Percentiles rank a stretch among this genome's conserved stretches.
Conservation (phyloP, 2,329 filamentous ascomycete genomes). For the Cladosporium sp. region DNA sequence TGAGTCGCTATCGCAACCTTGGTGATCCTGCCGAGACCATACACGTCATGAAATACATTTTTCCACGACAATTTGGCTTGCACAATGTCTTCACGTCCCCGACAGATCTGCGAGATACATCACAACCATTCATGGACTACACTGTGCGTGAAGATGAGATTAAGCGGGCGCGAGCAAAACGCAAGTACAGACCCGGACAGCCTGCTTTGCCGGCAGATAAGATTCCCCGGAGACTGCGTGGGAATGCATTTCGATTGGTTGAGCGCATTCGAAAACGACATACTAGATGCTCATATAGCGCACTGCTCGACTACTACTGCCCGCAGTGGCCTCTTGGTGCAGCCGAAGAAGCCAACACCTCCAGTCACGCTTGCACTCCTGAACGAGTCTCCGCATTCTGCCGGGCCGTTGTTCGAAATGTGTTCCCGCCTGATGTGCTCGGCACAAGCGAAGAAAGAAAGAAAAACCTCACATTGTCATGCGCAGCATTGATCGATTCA, state of each 20-base stretch:
- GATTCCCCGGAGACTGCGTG: constrained; percentile 55
- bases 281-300: constrained; percentile 70
- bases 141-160: constrained; percentile 84
- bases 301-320: constrained; percentile 78
- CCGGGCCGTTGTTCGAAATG: constrained; percentile 64
- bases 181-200: not conserved
- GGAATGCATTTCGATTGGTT: constrained; percentile 56
- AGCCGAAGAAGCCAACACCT: constrained; percentile 39
- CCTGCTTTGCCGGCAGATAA: not conserved
- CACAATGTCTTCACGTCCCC: constrained; percentile 86
- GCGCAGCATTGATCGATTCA: constrained; percentile 69
- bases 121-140: constrained; percentile 78
- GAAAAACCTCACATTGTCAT: constrained; percentile 63
- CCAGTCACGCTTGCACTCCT: constrained; percentile 63
- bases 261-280: constrained; percentile 67
- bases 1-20: constrained; percentile 64
- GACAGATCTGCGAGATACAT: constrained; percentile 61
- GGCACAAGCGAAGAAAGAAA: constrained; percentile 52
- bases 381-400: constrained; percentile 81
- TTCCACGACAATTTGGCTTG: constrained; percentile 82
- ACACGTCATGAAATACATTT: constrained; percentile 86
- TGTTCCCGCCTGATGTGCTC: constrained; percentile 75
- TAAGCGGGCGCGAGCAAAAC: constrained; percentile 13
- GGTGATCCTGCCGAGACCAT: constrained; percentile 53
- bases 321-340: constrained; percentile 38